Evolutionary conservation across 345 rosid genomes (phyloP).

Genomic region (Clarkia xantiana): DNA sequence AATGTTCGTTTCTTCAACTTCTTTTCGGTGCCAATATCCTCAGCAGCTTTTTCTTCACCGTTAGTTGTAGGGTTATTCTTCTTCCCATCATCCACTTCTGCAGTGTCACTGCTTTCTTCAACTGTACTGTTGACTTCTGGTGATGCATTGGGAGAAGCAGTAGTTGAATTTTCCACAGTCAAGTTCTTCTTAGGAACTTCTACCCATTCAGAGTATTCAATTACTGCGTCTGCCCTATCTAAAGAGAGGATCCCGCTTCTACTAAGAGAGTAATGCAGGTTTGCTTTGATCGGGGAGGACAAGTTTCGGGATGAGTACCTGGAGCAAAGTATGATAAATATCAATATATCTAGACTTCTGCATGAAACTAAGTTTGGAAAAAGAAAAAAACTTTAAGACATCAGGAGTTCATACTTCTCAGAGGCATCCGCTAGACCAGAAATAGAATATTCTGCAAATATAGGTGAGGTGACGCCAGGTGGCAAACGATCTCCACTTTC

Average conservation of each 20-base stretch:
- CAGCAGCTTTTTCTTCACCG: conserved; percentile 34
- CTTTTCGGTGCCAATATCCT: conserved; percentile 48
- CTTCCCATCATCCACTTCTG: conserved; percentile 29
- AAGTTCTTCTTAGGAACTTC: conserved; percentile 77
- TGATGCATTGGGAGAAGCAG: conserved; percentile 38
- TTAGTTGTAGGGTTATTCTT: conserved; percentile 18
- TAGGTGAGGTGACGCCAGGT: conserved; percentile 48
- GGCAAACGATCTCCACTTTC: conserved; percentile 69
- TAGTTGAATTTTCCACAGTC: conserved; percentile 47
- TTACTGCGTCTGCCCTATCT: conserved; percentile 84
- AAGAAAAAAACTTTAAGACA: background rate
- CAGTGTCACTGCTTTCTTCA: conserved; percentile 36
- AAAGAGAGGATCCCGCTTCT: conserved; percentile 79
- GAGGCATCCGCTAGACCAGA: conserved; percentile 66
- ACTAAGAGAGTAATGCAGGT: conserved; percentile 85
- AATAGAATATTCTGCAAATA: conserved; percentile 72
- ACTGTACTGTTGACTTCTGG: conserved; percentile 33
- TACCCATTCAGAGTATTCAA: conserved; percentile 95
- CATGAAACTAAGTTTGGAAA: too few relatives aligned
- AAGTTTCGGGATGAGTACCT: conserved; percentile 87
- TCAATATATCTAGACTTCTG: too few relatives aligned
- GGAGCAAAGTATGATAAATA: conserved; percentile 6
- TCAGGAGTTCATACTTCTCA: conserved; percentile 53
- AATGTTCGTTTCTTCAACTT: conserved; percentile 74
- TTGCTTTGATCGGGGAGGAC: conserved; percentile 89